Conservation (phyloP, 192 early-diverging fungal genomes). For the Chytriomyces sp. region DNA sequence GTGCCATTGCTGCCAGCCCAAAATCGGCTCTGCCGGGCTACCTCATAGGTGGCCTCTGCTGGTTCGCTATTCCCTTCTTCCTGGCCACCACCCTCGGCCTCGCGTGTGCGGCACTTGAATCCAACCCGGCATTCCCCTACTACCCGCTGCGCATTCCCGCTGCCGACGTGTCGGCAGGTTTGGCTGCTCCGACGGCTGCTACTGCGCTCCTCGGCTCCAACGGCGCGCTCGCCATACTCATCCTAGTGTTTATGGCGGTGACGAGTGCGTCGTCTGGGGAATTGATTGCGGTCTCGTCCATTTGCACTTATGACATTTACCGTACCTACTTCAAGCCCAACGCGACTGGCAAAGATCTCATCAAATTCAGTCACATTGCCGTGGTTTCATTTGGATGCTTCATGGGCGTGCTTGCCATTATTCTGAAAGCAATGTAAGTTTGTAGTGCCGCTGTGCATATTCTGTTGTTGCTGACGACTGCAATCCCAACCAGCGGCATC, state of each 20-base stretch:
- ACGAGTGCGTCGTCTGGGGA: slow-evolving; percentile 76
- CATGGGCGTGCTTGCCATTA: slow-evolving; percentile 68
- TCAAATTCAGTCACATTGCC: slow-evolving; percentile 50
- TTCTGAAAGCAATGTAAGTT: slow-evolving; percentile 55
- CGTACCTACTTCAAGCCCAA: slow-evolving; percentile 70
- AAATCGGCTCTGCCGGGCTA: slow-evolving; percentile 69
- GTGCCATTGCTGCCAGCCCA: slow-evolving; percentile 71
- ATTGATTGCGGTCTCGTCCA: slow-evolving; percentile 73
- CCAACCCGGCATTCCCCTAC: slow-evolving; percentile 53
- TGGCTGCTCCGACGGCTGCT: slow-evolving; percentile 69
- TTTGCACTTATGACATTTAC: slow-evolving; percentile 74
- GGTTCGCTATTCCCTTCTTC: slow-evolving; percentile 77
- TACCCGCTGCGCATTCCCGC: slow-evolving; percentile 55
- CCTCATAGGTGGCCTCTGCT: slow-evolving; percentile 73
- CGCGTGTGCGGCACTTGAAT: slow-evolving; percentile 66
- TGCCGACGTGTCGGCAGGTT: slow-evolving; percentile 64
- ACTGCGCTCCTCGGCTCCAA: slow-evolving; percentile 62
- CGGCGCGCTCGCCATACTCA: slow-evolving; percentile 64
- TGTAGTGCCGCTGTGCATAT: neutral
- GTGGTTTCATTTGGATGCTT: slow-evolving; percentile 66
- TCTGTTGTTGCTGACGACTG: neutral
- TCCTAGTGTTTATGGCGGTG: slow-evolving; percentile 78
- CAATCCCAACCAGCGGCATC: slow-evolving; percentile 44
- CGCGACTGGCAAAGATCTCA: slow-evolving; percentile 63
- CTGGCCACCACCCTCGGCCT: slow-evolving; percentile 73